These are phyloP conservation scores for Penicillium hesseltinei DNA, from an alignment of 2,329 filamentous ascomycete genomes.

Conservation along the genomic window DNA sequence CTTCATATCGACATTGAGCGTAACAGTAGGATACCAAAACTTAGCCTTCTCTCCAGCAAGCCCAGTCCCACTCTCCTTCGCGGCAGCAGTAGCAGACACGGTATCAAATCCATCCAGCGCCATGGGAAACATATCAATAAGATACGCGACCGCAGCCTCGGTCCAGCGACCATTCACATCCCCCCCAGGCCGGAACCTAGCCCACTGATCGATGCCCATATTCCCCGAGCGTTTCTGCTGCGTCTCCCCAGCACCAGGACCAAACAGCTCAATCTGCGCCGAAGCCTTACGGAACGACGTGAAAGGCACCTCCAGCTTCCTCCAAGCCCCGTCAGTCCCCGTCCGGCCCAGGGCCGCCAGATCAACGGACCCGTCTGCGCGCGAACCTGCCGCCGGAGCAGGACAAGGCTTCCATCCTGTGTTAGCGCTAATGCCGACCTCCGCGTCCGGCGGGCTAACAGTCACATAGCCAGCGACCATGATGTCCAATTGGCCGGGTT, in stretches of 20 bases:
- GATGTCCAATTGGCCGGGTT: conserved; percentile 46
- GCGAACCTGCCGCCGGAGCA: conserved; percentile 38
- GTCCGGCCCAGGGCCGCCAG: conserved; percentile 19
- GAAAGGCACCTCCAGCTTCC: conserved; percentile 27
- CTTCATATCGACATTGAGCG: conserved; percentile 75
- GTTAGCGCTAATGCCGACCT: conserved; percentile 56
- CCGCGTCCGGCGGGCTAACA: conserved; percentile 57
- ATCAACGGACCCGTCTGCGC: conserved; percentile 32
- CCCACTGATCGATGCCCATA: conserved; percentile 62
- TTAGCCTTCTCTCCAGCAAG: conserved; percentile 31
- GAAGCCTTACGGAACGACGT: conserved; percentile 49
- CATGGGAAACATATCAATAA: conserved; percentile 68
- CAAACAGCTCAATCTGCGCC: conserved; percentile 51
- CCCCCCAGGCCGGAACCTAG: conserved; percentile 57
- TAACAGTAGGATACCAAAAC: conserved; percentile 75
- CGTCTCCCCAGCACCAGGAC: conserved; percentile 26
- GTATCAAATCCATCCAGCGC: conserved; percentile 55
- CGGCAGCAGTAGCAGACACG: conserved; percentile 32
- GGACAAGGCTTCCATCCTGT: conserved; percentile 56
- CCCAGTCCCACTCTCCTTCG: conserved; percentile 23
- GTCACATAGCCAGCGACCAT: conserved; percentile 66
- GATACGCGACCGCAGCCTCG: conserved; percentile 61
- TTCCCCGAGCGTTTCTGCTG: conserved; percentile 16
- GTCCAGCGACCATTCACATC: conserved; percentile 55
- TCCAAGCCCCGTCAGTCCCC: conserved; percentile 31